A percentile compares a stretch with the other conserved stretches of the same genome.
phyloP scores from a whole-genome alignment of 768 basidiomycete species.

The Tricholoma matsutake region DNA sequence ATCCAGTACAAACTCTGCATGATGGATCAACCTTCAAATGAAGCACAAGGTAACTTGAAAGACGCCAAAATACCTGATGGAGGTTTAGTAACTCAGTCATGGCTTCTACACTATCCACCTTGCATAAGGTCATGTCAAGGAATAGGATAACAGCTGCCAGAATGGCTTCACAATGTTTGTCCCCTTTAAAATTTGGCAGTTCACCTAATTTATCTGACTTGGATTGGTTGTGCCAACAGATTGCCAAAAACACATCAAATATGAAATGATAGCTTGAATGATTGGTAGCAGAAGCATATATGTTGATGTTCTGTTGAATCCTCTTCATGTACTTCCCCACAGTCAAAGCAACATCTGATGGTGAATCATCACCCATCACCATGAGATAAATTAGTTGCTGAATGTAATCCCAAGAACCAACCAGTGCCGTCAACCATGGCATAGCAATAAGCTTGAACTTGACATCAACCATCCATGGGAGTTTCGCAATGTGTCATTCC shows the following conservation, averaged over 20 bases:
- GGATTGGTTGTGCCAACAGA: background rate
- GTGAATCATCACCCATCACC: background rate
- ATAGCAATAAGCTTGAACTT: background rate
- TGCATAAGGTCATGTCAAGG: background rate
- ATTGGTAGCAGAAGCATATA: background rate
- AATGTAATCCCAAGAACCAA: background rate
- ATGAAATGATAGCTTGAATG: background rate
- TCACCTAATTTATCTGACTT: background rate
- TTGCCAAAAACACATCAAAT: background rate
- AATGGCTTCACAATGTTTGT: background rate
- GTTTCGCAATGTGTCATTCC: background rate
- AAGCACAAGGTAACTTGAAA: background rate
- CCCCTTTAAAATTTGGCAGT: background rate
- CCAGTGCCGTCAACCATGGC: background rate
- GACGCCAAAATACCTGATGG: background rate
- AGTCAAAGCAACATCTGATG: no score
- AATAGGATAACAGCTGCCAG: background rate
- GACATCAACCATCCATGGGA: background rate
- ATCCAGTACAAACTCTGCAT: background rate
- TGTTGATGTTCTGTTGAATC: background rate
- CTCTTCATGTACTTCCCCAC: background rate
- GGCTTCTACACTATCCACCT: background rate
- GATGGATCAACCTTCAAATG: background rate
- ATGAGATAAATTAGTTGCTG: background rate
- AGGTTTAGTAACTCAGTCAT: background rate